These are phyloP conservation scores for Hypomontagnella submonticulosa DNA, from an alignment of 495 filamentous ascomycete genomes.

Conservation along the genomic window DNA sequence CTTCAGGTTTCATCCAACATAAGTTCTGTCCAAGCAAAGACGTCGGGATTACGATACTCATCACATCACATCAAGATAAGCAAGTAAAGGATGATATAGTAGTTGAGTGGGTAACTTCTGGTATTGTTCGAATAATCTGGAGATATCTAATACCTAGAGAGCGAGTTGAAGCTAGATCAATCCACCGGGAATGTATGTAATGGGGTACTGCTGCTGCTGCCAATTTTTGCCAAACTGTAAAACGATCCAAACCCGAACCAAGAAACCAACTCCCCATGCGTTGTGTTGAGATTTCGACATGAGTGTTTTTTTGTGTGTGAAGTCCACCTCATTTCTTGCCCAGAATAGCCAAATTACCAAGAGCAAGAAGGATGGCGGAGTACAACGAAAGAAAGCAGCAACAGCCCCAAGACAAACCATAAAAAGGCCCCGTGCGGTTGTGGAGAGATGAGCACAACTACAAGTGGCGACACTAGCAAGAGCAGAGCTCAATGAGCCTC, in stretches of 20 bases:
- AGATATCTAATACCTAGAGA: constrained; percentile 66
- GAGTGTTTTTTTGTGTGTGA: not conserved
- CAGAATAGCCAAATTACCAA: constrained; percentile 44
- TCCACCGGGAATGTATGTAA: constrained; percentile 40
- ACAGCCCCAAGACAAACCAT: constrained; percentile 24
- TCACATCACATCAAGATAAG: constrained; percentile 2
- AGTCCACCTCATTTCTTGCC: constrained; percentile 12
- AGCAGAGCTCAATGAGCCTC: constrained; percentile 58
- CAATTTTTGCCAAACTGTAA: constrained; percentile 44
- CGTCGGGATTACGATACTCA: not conserved
- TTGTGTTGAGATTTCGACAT: not conserved
- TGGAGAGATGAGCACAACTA: constrained; percentile 60
- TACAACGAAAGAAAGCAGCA: constrained; percentile 43
- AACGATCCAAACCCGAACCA: constrained; percentile 37
- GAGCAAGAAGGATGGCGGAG: constrained; percentile 45
- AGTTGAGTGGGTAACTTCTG: constrained; percentile 66
- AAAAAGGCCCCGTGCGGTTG: constrained; percentile 35
- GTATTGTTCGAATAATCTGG: constrained; percentile 59
- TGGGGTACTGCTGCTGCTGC: constrained; percentile 39
- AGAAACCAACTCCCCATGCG: constrained; percentile 33
- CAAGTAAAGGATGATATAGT: not conserved
- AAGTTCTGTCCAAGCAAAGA: not conserved
- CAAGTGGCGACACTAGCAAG: constrained; percentile 60
- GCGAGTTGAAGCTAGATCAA: constrained; percentile 60
- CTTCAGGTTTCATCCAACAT: too few relatives aligned